A percentile compares a stretch with the other conserved stretches of the same genome.
Conservation (phyloP, 2,329 filamentous ascomycete genomes). For the Colletotrichum lini region DNA sequence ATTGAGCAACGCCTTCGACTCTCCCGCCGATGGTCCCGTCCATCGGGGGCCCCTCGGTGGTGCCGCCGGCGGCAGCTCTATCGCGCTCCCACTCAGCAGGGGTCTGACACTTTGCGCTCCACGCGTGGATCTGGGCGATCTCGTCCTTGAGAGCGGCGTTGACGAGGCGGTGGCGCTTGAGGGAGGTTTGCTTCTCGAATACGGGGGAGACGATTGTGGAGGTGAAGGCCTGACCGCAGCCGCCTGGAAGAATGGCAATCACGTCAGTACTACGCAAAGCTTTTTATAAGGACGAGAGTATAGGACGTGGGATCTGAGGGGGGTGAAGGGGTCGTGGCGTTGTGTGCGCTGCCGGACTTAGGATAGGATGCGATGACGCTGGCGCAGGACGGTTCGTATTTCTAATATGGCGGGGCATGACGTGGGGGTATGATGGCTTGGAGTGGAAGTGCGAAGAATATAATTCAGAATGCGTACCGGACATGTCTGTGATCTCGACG, state of each 20-base stretch:
- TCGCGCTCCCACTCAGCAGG: constrained; percentile 89
- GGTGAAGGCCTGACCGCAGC: constrained; percentile 74
- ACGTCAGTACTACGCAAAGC: background rate
- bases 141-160: constrained; percentile 88
- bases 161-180: constrained; percentile 89
- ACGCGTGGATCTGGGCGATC: constrained; percentile 92
- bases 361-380: background rate
- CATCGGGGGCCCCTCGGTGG: constrained; percentile 54
- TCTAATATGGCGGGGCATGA: constrained; percentile 31
- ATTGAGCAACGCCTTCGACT: constrained; percentile 55
- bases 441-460: constrained; percentile 9
- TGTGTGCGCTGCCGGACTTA: constrained; percentile 18
- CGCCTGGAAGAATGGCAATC: constrained; percentile 57
- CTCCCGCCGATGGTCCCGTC: constrained; percentile 61
- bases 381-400: constrained; percentile 10
- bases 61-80: constrained; percentile 52
- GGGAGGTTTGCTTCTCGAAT: constrained; percentile 80
- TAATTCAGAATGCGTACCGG: constrained; percentile 72
- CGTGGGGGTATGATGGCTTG: constrained; percentile 23
- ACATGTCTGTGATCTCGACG: constrained; percentile 93
- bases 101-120: constrained; percentile 95
- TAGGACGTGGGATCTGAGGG: background rate
- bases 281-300: too few species aligned
- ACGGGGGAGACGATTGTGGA: constrained; percentile 74
- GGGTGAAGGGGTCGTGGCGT: background rate